Evolutionary conservation across 2,329 filamentous ascomycete genomes (phyloP).

Genomic region (Pseudofabraea citricarpa): DNA sequence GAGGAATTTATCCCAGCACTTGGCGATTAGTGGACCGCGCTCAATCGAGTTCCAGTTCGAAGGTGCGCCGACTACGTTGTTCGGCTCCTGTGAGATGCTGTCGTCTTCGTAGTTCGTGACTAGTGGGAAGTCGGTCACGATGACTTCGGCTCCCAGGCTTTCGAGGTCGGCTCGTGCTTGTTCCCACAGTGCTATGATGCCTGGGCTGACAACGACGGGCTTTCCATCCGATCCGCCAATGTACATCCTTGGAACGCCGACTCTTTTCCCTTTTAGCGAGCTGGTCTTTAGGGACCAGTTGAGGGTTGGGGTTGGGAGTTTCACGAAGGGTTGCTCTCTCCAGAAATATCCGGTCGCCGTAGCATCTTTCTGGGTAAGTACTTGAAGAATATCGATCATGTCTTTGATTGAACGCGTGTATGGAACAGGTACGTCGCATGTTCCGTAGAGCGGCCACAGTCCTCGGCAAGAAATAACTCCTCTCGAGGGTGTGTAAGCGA

Average conservation of each 20-base stretch:
- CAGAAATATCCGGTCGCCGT: conserved; percentile 46
- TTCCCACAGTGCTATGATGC: conserved; percentile 33
- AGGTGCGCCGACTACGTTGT: conserved; percentile 1
- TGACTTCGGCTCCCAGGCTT: conserved; percentile 25
- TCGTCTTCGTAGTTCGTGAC: conserved; percentile 22
- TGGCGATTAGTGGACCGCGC: background rate
- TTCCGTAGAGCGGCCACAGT: conserved; percentile 50
- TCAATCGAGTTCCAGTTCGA: conserved; percentile 1
- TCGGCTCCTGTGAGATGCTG: background rate
- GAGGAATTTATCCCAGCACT: conserved; percentile 3
- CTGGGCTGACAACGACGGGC: conserved; percentile 27
- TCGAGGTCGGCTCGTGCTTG: conserved; percentile 23
- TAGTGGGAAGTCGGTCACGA: conserved; percentile 29
- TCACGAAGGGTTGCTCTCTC: conserved; percentile 42
- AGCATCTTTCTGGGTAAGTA: conserved; percentile 39
- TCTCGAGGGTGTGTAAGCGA: conserved; percentile 51
- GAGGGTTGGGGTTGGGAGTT: conserved; percentile 30
- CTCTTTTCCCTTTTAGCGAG: conserved; percentile 36
- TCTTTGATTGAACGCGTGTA: conserved; percentile 46
- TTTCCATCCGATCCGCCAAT: conserved; percentile 35
- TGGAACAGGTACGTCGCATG: conserved; percentile 50
- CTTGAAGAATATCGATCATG: conserved; percentile 43
- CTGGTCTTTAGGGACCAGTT: conserved; percentile 29
- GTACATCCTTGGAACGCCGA: conserved; percentile 48
- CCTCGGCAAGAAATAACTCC: conserved; percentile 47